Base-by-base conservation (phyloP, 2,329 filamentous ascomycete species). In the Chaetomium strumarium region DNA sequence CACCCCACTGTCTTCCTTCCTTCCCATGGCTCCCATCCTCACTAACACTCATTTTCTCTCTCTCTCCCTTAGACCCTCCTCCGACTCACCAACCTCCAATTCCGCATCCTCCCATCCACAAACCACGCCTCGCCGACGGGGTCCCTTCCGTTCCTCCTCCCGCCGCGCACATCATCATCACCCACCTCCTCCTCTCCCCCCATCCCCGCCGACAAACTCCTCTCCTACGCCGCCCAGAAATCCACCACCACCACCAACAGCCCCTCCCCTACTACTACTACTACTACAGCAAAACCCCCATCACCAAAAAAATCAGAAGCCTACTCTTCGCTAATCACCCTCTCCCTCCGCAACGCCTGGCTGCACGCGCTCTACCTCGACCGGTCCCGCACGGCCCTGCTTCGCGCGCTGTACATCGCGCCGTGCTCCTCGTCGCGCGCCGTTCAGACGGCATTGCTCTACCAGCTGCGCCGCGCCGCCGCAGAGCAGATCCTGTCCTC, bases 51-150 rank as follows among this genome's bases (percentile, higher is more conserved):
- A n/a, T n/a, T n/a, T n/a, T 4, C 20, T 3, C n/a, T 20, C 20
- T 14, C 38, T 3, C 19, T 5, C 13, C 31, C 16, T 13, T 36
- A 95, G 90, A 84, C 90, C 30, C 93, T 90, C 68, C 78, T 99
- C 56, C 88, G 82, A 62, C 88, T 96, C 62, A 79, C 83, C 46
- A 79, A 79, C 38, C 75, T 96, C 53, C 70, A 81, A 5, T 86
- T 91, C 67, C 74, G 75, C 49, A 73, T 85, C 47, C 73, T 82
- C 7, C 72, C 88, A 5, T 95, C 90, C 4, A 95, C 83, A 62
- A 97, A 97, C 69, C 93, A 97, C 73, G 90, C 92, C 47, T 96
- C 91, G 2, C 92, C 92, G 0, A 86, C 85, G 19, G 91, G 92
- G 53, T 78, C 84, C n/a, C 78, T 97, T 13, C 93, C 93, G 0